Base-by-base conservation (phyloP, 495 filamentous ascomycete genomes). In the Xylaria telfairii region DNA sequence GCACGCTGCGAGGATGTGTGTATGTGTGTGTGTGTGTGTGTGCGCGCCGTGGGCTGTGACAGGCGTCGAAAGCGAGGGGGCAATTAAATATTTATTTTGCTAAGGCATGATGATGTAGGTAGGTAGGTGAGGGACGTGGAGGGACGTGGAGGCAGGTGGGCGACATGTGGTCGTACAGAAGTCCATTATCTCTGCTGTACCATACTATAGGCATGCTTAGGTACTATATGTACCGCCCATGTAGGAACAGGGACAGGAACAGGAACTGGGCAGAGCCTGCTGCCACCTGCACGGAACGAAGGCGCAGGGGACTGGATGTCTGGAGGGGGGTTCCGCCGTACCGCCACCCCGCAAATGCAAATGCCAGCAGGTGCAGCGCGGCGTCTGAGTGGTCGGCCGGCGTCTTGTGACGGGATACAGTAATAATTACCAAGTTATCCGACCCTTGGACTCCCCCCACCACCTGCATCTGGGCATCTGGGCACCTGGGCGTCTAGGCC, bases 371-470 rank as follows among this genome's bases (percentile, higher is more conserved):
- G 37, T 59, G 30, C 32, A 39, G 32, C 30, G 32, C 24, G 13
- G 26, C 53, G 15, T 12, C 9, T 30, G 28, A 59, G 30, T 59
- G 56, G 56, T 32, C 32, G 30, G 56, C 17, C 56, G 30, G 13
- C 32, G 56, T 59, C 56, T 59, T 59, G 32, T 34, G 44, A 44
- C 62, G n/a, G 62, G 62, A 65, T 65, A 65, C 44, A 65, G 28
- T 49, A 44, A 47, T 65, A 65, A 65, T 30, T 65, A 65, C 42
- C 44, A 32, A 49, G 42, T 21, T 47, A 49, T 65, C 62, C 44
- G 28, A 21, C 62, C 37, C 39, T 63, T 63, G 60, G 60, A 9
- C n/a, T 7, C 17, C 21, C 7, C 21, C 51, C 12, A 54, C 26
- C 26, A 30, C 51, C 24, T 54, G 26, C 51, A 54, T 54, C 51